Percentiles rank a stretch among this genome's conserved stretches.
phyloP scores from a whole-genome alignment of 495 filamentous ascomycete genomes.

The Daldinia caldariorum region DNA sequence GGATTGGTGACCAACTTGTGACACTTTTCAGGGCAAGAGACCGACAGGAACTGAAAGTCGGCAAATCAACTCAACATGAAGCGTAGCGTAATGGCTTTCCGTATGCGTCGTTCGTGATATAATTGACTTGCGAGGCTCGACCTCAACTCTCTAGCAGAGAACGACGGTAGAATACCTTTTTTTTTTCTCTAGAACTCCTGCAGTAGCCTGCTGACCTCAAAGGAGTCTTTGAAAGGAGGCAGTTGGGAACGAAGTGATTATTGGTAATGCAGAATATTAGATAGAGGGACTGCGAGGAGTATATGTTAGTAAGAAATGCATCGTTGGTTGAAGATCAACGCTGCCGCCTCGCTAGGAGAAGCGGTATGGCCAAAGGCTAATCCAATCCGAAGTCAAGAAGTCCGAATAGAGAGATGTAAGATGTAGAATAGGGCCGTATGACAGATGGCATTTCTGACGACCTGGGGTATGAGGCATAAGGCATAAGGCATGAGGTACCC shows the following conservation, averaged over 20 bases:
- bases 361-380: constrained; percentile 8
- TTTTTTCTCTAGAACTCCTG: constrained; percentile 71
- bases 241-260: constrained; percentile 48
- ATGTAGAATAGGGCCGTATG: constrained; percentile 6
- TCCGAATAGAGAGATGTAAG: constrained; percentile 2
- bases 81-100: constrained; percentile 51
- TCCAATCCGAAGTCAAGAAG: constrained; percentile 4
- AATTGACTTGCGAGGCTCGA: constrained; percentile 43
- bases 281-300: constrained; percentile 45
- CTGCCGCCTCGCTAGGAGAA: constrained; percentile 8
- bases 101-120: constrained; percentile 35
- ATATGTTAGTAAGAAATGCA: constrained; percentile 45
- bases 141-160: constrained; percentile 43
- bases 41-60: constrained; percentile 17
- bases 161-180: constrained; percentile 42
- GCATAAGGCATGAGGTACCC: neutral
- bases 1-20: constrained; percentile 22
- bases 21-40: constrained; percentile 35
- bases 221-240: constrained; percentile 66
- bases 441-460: constrained; percentile 14
- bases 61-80: constrained; percentile 49
- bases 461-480: neutral
- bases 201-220: constrained; percentile 94
- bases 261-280: constrained; percentile 47
- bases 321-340: constrained; percentile 15